Percentiles rank a stretch among this genome's conserved stretches.
Evolutionary conservation across 2,329 filamentous ascomycete genomes (phyloP).

Genomic region (Curvularia verruculosa): DNA sequence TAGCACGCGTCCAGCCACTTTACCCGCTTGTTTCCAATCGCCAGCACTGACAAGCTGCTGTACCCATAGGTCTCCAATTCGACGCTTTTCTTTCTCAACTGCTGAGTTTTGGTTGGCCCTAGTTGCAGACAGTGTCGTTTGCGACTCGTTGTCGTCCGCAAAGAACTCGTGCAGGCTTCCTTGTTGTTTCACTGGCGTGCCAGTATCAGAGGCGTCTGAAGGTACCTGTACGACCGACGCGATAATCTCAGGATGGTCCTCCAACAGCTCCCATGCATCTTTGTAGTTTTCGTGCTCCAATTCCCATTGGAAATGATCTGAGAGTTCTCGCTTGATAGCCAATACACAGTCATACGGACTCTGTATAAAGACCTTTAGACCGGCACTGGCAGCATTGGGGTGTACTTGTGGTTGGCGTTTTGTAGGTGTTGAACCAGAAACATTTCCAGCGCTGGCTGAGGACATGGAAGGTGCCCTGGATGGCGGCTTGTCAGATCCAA

Average conservation of each 20-base stretch:
- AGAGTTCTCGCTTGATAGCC: slow-evolving; percentile 82
- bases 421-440: slow-evolving; percentile 24
- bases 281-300: slow-evolving; percentile 80
- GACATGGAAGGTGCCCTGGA: slow-evolving; percentile 40
- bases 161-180: slow-evolving; percentile 69
- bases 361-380: slow-evolving; percentile 88
- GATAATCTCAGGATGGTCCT: slow-evolving; percentile 80
- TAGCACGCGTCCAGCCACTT: slow-evolving; percentile 82
- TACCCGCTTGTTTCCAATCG: slow-evolving; percentile 79
- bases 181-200: slow-evolving; percentile 53
- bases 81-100: slow-evolving; percentile 83
- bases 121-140: slow-evolving; percentile 66
- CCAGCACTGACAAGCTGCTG: slow-evolving; percentile 77
- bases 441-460: slow-evolving; percentile 42
- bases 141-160: slow-evolving; percentile 68
- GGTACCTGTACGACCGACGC: slow-evolving; percentile 49
- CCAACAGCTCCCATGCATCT: slow-evolving; percentile 85
- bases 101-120: slow-evolving; percentile 64
- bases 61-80: slow-evolving; percentile 92
- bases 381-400: slow-evolving; percentile 59
- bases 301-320: slow-evolving; percentile 86
- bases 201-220: slow-evolving; percentile 49
- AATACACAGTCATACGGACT: slow-evolving; percentile 97
- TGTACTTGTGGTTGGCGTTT: slow-evolving; percentile 47
- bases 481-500: slow-evolving; percentile 47